These are phyloP conservation scores for Trichoderma endophyticum DNA, from an alignment of 2,329 filamentous ascomycete genomes.

Conservation along the genomic window DNA sequence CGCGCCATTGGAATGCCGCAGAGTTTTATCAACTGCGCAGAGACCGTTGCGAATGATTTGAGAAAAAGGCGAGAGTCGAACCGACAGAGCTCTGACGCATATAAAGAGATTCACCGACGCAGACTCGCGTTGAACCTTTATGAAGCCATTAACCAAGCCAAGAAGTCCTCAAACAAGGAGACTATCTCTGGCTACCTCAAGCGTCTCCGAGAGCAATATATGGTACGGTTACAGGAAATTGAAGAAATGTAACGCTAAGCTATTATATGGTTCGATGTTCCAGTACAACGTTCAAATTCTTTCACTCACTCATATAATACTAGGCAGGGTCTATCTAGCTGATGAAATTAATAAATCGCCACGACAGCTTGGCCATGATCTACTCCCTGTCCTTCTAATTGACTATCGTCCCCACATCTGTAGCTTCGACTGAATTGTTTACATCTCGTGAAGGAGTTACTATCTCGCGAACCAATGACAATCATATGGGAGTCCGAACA, in stretches of 20 bases:
- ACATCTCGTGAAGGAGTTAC: not conserved
- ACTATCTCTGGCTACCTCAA: conserved; percentile 45
- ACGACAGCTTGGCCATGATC: not conserved
- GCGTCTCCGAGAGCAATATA: conserved; percentile 67
- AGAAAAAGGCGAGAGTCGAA: conserved; percentile 55
- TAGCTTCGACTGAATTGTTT: too few species aligned
- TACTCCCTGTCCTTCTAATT: not conserved
- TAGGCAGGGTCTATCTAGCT: not conserved
- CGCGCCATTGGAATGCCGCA: conserved; percentile 69
- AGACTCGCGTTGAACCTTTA: conserved; percentile 71
- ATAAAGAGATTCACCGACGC: conserved; percentile 60
- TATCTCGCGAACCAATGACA: not conserved
- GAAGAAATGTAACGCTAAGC: conserved; percentile 35
- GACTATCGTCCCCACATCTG: not conserved
- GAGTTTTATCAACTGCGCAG: conserved; percentile 64
- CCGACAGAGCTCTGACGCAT: conserved; percentile 55
- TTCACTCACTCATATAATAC: not conserved
- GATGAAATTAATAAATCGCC: not conserved
- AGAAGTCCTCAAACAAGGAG: conserved; percentile 59
- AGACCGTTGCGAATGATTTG: conserved; percentile 61
- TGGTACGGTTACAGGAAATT: conserved; percentile 65
- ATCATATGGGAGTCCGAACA: not conserved
- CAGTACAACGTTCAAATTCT: not conserved
- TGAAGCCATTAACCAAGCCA: conserved; percentile 68
- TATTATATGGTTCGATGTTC: not conserved